Conservation (phyloP, 345 rosid genomes). For the Adansonia digitata region DNA sequence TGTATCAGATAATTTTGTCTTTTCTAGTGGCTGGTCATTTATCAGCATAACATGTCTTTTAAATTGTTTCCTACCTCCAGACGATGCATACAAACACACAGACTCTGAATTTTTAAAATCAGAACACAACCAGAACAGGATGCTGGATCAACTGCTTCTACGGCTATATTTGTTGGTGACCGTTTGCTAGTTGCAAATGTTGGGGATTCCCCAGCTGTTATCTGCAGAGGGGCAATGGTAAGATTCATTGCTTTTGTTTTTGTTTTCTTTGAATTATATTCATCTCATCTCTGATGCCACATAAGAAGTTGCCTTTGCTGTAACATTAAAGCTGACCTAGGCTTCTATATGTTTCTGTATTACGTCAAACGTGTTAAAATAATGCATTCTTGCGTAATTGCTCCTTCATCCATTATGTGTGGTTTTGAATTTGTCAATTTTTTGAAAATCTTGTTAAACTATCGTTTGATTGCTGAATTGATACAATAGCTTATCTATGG, state of each 20-base stretch:
- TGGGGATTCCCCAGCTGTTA: constrained; percentile 98
- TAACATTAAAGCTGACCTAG: background rate
- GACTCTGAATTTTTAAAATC: constrained; percentile 90
- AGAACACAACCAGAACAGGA: constrained; percentile 90
- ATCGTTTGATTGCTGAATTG: background rate
- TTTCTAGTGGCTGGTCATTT: constrained; percentile 3
- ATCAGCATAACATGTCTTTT: constrained; percentile 15
- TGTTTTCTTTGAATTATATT: background rate
- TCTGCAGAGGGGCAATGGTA: constrained; percentile 97
- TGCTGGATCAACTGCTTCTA: constrained; percentile 99
- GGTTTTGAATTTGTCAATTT: background rate
- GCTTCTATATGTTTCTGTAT: background rate
- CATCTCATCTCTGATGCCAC: background rate
- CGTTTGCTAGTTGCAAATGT: constrained; percentile 96
- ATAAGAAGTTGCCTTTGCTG: background rate
- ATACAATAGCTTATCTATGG: background rate
- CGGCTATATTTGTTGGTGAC: constrained; percentile 89
- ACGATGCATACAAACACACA: constrained; percentile 90
- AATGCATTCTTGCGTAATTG: background rate
- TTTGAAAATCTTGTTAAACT: constrained; percentile 1
- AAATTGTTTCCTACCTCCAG: constrained; percentile 35
- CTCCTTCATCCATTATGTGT: background rate
- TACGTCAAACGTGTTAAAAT: background rate
- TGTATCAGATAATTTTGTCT: background rate
- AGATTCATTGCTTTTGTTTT: constrained; percentile 13